Conservation (phyloP, 2,329 filamentous ascomycete species). For the Cladosporium austrohemisphaericum region DNA sequence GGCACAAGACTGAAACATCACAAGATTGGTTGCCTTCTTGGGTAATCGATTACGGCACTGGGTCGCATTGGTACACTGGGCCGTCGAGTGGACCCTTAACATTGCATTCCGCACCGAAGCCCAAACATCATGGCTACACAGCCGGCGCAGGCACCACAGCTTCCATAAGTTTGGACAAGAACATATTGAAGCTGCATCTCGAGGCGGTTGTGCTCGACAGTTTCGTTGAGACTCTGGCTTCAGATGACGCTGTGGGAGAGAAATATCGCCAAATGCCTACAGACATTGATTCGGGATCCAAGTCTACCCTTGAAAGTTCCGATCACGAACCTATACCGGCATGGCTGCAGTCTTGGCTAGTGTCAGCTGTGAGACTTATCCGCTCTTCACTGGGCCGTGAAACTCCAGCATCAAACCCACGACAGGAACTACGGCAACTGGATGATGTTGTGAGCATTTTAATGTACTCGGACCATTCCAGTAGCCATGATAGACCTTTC, state of each 20-base stretch:
- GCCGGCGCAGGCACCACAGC: neutral
- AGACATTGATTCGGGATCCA: too few species aligned
- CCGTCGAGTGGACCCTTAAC: neutral
- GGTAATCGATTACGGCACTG: neutral
- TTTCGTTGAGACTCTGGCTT: neutral
- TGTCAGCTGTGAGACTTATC: neutral
- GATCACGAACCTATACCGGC: too few species aligned
- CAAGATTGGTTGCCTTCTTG: neutral
- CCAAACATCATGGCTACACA: neutral
- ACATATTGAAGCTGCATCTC: neutral
- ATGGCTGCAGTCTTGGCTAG: neutral
- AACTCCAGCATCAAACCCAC: neutral
- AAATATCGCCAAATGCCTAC: neutral
- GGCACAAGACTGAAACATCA: neutral
- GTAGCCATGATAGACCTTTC: too few species aligned
- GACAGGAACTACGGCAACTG: neutral
- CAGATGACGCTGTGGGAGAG: neutral
- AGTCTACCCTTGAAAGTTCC: too few species aligned
- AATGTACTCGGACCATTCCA: too few species aligned
- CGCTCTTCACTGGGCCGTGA: neutral
- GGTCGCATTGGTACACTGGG: neutral
- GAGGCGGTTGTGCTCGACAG: neutral
- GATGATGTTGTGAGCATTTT: neutral
- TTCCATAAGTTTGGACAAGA: neutral
- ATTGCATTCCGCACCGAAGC: neutral